A percentile compares a stretch with the other conserved stretches of the same genome.
phyloP scores from a whole-genome alignment of 257 asterid species.

The Apocynum venetum region DNA sequence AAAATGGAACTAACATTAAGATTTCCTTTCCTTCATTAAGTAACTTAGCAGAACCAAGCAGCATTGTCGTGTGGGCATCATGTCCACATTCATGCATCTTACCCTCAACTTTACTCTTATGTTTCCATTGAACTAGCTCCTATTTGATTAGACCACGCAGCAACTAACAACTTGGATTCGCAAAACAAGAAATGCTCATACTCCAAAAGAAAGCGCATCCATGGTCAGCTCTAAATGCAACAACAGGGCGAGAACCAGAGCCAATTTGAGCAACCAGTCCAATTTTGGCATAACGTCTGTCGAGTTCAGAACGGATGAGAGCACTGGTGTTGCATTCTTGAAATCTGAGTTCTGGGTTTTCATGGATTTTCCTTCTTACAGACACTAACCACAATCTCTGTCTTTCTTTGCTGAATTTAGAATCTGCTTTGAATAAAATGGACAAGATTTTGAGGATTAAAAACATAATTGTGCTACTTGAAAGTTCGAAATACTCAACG shows the following conservation, averaged over 20 bases:
- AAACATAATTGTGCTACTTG: constrained; percentile 18
- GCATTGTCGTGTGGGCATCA: constrained; percentile 90
- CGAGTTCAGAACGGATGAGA: constrained; percentile 64
- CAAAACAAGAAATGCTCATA: neutral
- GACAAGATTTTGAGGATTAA: constrained; percentile 8
- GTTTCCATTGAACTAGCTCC: constrained; percentile 93
- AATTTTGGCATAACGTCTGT: constrained; percentile 56
- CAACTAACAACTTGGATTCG: neutral
- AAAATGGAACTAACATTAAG: constrained; percentile 49
- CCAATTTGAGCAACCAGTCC: constrained; percentile 86
- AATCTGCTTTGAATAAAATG: constrained; percentile 32
- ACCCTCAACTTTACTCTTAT: constrained; percentile 77
- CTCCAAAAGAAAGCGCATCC: constrained; percentile 52
- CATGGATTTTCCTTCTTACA: constrained; percentile 71
- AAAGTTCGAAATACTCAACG: neutral
- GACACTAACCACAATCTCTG: constrained; percentile 60
- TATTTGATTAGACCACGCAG: constrained; percentile 17
- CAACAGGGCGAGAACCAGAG: constrained; percentile 60
- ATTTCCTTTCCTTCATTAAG: constrained; percentile 55
- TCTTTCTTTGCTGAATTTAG: constrained; percentile 47
- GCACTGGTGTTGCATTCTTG: constrained; percentile 75
- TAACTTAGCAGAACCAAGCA: constrained; percentile 89
- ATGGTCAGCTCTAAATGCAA: constrained; percentile 83
- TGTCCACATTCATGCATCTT: constrained; percentile 95
- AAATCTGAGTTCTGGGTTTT: constrained; percentile 72